These are phyloP conservation scores for Backusella circina DNA, from an alignment of 192 early-diverging fungal genomes.

Conservation along the genomic window DNA sequence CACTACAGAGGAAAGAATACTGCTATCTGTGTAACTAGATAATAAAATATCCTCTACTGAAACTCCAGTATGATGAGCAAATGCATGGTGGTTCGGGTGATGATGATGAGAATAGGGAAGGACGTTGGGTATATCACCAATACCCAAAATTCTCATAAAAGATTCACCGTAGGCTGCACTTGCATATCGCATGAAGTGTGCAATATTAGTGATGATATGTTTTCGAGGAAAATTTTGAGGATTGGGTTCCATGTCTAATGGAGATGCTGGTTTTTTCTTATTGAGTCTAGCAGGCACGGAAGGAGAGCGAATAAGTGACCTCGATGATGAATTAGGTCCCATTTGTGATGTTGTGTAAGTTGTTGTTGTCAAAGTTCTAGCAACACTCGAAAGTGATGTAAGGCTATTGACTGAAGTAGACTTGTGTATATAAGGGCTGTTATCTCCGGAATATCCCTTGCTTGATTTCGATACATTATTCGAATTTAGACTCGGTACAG, in stretches of 20 bases:
- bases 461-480: neutral
- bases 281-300: conserved; percentile 1
- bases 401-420: conserved; percentile 32
- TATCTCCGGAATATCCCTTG: neutral
- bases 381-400: conserved; percentile 29
- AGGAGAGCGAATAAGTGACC: conserved; percentile 8
- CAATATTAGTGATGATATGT: conserved; percentile 63
- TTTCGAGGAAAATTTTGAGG: conserved; percentile 47
- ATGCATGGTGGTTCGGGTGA: conserved; percentile 48
- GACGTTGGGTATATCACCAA: conserved; percentile 43
- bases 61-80: conserved; percentile 75
- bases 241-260: conserved; percentile 32
- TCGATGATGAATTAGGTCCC: neutral
- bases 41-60: conserved; percentile 73
- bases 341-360: neutral
- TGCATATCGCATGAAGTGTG: conserved; percentile 65
- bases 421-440: conserved; percentile 5
- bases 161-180: conserved; percentile 69
- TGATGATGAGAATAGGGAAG: conserved; percentile 24
- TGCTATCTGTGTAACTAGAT: conserved; percentile 55
- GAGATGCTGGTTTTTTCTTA: neutral
- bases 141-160: conserved; percentile 72
- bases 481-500: neutral
- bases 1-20: conserved; percentile 17
- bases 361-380: conserved; percentile 20